These are phyloP conservation scores for Colletotrichum sp. DNA, from an alignment of 2,329 filamentous ascomycete genomes.

Conservation along the genomic window DNA sequence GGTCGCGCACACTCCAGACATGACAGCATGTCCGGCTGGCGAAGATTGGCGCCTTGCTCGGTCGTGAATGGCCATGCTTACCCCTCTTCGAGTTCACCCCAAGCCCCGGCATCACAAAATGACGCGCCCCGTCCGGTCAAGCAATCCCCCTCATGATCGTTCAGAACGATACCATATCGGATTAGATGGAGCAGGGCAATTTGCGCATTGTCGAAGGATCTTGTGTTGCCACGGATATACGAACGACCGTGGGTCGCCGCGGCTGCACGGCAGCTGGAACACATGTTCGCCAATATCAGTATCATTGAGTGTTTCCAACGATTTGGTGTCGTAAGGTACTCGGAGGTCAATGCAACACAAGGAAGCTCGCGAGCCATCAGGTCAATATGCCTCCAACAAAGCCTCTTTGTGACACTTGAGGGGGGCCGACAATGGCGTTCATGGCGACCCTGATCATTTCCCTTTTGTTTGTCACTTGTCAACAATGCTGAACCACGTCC, in stretches of 20 bases:
- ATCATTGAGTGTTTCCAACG: not conserved
- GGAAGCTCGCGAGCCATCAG: not conserved
- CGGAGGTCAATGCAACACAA: not conserved
- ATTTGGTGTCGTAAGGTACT: not conserved
- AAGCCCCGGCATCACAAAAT: slow-evolving; percentile 14
- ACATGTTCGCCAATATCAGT: not conserved
- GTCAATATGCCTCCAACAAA: not conserved
- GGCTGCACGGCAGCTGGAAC: not conserved
- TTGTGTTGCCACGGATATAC: slow-evolving; percentile 13
- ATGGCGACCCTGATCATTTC: slow-evolving; percentile 13
- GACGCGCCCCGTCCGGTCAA: slow-evolving; percentile 12
- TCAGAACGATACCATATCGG: slow-evolving; percentile 12
- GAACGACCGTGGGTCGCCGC: slow-evolving; percentile 1
- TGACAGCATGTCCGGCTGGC: not conserved
- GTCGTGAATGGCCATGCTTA: not conserved
- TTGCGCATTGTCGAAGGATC: slow-evolving; percentile 9
- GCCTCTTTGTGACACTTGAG: not conserved
- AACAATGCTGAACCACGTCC: not conserved
- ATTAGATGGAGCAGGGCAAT: not conserved
- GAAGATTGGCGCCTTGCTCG: slow-evolving; percentile 9
- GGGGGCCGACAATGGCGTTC: not conserved
- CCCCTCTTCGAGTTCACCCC: slow-evolving; percentile 4
- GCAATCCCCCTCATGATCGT: slow-evolving; percentile 16
- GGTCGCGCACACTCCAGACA: not conserved
- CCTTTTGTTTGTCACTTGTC: not conserved